A percentile compares a stretch with the other conserved stretches of the same genome.
These are phyloP conservation scores for Sarocladium brachiariae DNA, from an alignment of 2,329 filamentous ascomycete species.

Conservation along the genomic window DNA sequence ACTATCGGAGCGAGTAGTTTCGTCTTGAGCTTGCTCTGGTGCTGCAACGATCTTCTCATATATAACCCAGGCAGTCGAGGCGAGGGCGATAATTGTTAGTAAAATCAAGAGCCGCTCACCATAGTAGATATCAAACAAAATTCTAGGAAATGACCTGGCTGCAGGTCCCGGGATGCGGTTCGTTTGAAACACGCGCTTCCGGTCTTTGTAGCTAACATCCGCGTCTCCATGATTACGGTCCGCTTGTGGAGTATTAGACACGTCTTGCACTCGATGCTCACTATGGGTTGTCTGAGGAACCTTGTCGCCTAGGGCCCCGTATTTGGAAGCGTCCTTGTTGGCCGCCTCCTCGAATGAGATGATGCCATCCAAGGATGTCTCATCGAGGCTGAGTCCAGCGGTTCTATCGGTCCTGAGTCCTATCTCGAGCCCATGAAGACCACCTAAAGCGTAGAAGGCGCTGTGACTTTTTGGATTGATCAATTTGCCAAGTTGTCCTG, in stretches of 20 bases:
- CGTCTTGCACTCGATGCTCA: not conserved
- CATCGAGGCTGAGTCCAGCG: conserved; percentile 70
- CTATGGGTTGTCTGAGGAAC: not conserved
- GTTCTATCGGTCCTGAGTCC: conserved; percentile 67
- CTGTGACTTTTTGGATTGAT: conserved; percentile 81
- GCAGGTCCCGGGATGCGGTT: conserved; percentile 69
- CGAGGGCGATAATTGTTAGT: conserved; percentile 60
- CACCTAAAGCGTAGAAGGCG: conserved; percentile 76
- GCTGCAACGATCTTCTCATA: conserved; percentile 53
- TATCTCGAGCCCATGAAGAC: conserved; percentile 72
- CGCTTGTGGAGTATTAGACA: not conserved
- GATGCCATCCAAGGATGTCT: conserved; percentile 55
- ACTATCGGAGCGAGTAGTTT: conserved; percentile 11
- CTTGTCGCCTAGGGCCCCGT: not conserved
- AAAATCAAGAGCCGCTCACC: conserved; percentile 75
- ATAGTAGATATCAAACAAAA: conserved; percentile 56
- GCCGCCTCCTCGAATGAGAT: conserved; percentile 69
- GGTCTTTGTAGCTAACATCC: conserved; percentile 35
- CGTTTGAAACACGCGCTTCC: conserved; percentile 63
- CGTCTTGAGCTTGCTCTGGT: conserved; percentile 35
- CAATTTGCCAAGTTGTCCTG: conserved; percentile 79
- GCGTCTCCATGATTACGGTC: not conserved
- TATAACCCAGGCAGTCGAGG: conserved; percentile 67
- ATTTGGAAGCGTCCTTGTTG: conserved; percentile 15
- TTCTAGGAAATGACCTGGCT: conserved; percentile 61